Evolutionary conservation across 768 basidiomycete species (phyloP), one percentile per base, ranked within the genome.

Genomic region (Russula sp.): DNA sequence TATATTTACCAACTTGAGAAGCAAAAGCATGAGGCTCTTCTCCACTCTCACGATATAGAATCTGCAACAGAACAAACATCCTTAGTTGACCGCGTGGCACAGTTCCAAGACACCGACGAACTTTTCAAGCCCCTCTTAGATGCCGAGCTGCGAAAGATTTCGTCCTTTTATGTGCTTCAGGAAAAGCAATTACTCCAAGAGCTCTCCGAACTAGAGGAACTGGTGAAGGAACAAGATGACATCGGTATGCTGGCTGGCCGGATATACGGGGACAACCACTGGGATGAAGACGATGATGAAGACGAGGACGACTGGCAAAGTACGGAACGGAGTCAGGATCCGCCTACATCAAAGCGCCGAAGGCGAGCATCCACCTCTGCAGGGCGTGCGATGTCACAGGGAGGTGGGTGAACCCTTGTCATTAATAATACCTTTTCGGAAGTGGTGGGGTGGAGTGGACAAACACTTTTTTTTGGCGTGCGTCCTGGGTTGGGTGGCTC

Each of bases 1-100:
- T 82, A 82, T 64, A 88, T 95, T 40, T 94, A 94, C 77, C 86
- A 87, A 66, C 79, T 94, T 31, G 91, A 94, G 76, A 91, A 89
- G 73, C 82, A 85, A 64, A 84, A 91, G 60, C 79, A 80, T 49
- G 79, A 77, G 3, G 76, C 79, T 20, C 74, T 75, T 10, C 63
- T 70, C 13, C 61, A 73, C 13, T 70, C 61, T 44, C 57, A 72
- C 50, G 90, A 93, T 72, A 68, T 88, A 47, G 89, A 91, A 69
- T 78, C 85, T 11, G 82, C 81, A 61, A 68, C 64, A 37, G 88
- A 90, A 70, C 77, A 68, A 7, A 79, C 83, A 3, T 73, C 83
- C 1, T 79, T 93, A 34, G 78, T 90, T 42, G 74, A 75, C 52
- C 70, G 74, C 20, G 64, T 8, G 71, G 76, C 42, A 40, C 69